Base-by-base conservation (phyloP, 129 eudicot genomes). In the Saposhnikovia divaricata region DNA sequence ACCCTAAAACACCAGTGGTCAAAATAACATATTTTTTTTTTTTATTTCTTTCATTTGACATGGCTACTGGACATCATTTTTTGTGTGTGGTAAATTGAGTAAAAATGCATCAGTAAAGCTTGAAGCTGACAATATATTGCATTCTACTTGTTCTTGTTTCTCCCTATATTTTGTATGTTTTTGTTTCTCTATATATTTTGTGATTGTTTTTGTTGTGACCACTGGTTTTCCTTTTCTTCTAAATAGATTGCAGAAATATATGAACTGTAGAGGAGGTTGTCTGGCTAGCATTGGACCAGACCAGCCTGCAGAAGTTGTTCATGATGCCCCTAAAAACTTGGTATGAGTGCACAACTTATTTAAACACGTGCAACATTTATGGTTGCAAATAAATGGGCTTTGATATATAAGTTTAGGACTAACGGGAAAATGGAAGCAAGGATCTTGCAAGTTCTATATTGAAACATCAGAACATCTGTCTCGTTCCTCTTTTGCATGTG, bases 291-390 rank as follows among this genome's bases (percentile, higher is more conserved):
- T 90, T 39, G 98, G 97, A 82, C 76, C 98, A 72, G 99, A 96
- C 76, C 99, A 96, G 81, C 99, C 99, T 59, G 98, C 98, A 84
- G 98, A 96, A 87, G 97, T 96, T 46, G 97, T 86, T 77, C 93
- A 90, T 25, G 97, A 89, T 83, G 99, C 99, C n/a, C 99, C 99
- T 51, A 90, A 79, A 72, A 78, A 88, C 82, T 81, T 89, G 95
- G 94, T 90, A 84, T 2, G 68, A 9, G 34, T 10, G 34, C 34
- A n/a, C 13, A 57, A 57, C 31, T 21, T 21, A 6, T 23, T 23
- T 9, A 57, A 21, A 57, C 27, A 21, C 9, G 66, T 57, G 66
- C 28, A 23, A 6, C 66, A 23, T 23, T 18, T 57, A 23, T 57
- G 8, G n/a, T 59, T 59, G 15, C 68, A 59, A 9, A n/a, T n/a